Base-by-base conservation (phyloP, 441 rosid species). In the Eugenia klotzschiana region DNA sequence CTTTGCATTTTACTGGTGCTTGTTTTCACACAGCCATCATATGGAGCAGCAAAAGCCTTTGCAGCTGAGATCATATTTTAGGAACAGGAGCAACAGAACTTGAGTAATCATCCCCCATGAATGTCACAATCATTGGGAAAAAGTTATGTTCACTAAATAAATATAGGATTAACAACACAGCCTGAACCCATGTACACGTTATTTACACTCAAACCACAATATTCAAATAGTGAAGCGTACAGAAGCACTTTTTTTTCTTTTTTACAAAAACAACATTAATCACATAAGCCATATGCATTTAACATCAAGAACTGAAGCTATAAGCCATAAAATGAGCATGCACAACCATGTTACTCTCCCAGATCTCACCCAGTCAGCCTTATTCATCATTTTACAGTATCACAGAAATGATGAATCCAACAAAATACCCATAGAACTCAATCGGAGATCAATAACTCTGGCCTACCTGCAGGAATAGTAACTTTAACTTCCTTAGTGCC, bases 381-480 rank as follows among this genome's bases (percentile, higher is more conserved):
- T 3, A 69, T 33, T 69, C 46, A 64, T 64, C 46, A 64, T 33
- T 64, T 64, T 69, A 20, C 15, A 37, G 37, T 69, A 40, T 69
- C 8, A 33, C 77, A 20, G 46, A 69, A 33, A 18, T 37, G 43
- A 64, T 33, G 46, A 37, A 69, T 69, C 46, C 46, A n/a, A 20
- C 74, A 64, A 2, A 64, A 64, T 9, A 33, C 77, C 77, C 25
- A 69, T 37, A 22, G 77, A 69, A 69, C 46, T 69, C 25, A 60
- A 46, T 41, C 25, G 53, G 80, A 83, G 82, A 81, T 27, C 56
- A 86, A 57, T 79, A 89, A 80, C 86, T 73, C 64, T 83, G 84
- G 86, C 89, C 52, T 89, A 96, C 99, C 99, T 84, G 92, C 94
- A 80, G 98, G 99, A 82, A 96, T 91, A 72, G 89, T 91, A 82